These are phyloP conservation scores for Santalum album DNA, from an alignment of 164 flowering plant species.

Conservation along the genomic window DNA sequence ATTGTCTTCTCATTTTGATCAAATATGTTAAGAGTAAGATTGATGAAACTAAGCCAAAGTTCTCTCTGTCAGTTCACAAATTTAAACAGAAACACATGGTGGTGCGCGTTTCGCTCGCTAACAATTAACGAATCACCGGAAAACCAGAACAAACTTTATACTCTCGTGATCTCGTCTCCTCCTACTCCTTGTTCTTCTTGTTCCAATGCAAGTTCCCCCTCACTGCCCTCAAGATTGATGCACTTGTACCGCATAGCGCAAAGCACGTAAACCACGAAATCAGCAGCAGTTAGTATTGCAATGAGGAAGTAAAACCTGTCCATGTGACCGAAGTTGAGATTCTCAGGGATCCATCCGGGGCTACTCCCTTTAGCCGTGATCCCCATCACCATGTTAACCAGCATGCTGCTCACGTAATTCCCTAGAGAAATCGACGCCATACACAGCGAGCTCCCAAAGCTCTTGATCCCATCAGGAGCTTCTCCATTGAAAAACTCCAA, in stretches of 20 bases:
- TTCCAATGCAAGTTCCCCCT: background rate
- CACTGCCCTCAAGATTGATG: slow-evolving; percentile 23
- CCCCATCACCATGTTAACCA: slow-evolving; percentile 62
- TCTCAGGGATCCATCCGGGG: slow-evolving; percentile 78
- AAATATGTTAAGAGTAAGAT: too few relatives aligned
- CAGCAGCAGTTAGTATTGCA: slow-evolving; percentile 40
- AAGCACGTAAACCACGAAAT: slow-evolving; percentile 47
- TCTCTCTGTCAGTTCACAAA: too few relatives aligned
- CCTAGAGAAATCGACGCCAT: slow-evolving; percentile 94
- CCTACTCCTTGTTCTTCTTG: too few relatives aligned
- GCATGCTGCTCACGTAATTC: slow-evolving; percentile 66
- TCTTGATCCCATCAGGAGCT: slow-evolving; percentile 87
- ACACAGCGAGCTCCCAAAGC: slow-evolving; percentile 85
- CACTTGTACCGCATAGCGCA: slow-evolving; percentile 69
- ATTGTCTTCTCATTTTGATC: too few relatives aligned
- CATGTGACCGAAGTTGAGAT: slow-evolving; percentile 64
- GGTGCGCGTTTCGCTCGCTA: too few relatives aligned
- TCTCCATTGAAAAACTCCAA: slow-evolving; percentile 82
- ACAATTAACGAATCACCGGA: too few relatives aligned
- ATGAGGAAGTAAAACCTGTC: slow-evolving; percentile 78
- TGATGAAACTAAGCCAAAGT: too few relatives aligned
- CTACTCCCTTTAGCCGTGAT: slow-evolving; percentile 36
- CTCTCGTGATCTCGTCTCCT: too few relatives aligned
- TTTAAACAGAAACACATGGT: too few relatives aligned
- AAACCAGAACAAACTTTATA: too few relatives aligned